These are phyloP conservation scores for Suhomyces guaymorum DNA, from an alignment of 1,139 yeast species.

Conservation along the genomic window DNA sequence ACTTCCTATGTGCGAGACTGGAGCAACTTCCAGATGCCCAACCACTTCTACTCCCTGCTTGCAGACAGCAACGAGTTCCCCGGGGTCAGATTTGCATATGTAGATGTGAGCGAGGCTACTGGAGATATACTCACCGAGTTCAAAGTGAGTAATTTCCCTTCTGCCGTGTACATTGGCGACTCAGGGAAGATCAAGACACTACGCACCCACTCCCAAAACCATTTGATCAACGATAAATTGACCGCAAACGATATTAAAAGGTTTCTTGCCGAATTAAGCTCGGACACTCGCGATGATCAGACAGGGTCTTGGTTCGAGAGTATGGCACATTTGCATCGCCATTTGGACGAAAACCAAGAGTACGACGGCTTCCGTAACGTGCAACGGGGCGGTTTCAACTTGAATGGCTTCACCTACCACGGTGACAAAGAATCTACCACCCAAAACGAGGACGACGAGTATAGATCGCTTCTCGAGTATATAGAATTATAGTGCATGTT, in stretches of 20 bases:
- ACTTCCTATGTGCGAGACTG: conserved; percentile 30
- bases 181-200: conserved; percentile 26
- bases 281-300: conserved; percentile 15
- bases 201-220: conserved; percentile 31
- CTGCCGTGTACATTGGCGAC: conserved; percentile 28
- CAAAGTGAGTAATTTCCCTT: conserved; percentile 38
- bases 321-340: conserved; percentile 15
- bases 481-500: conserved; percentile 18
- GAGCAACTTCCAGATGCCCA: conserved; percentile 33
- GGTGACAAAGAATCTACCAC: conserved; percentile 11
- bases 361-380: conserved; percentile 16
- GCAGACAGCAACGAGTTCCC: conserved; percentile 19
- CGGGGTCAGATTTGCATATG: conserved; percentile 25
- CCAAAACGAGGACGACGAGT: conserved; percentile 22
- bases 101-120: conserved; percentile 26
- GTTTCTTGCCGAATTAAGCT: conserved; percentile 25
- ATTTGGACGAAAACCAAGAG: conserved; percentile 13
- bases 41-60: conserved; percentile 37
- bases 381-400: conserved; percentile 24
- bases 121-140: conserved; percentile 25
- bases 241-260: conserved; percentile 20
- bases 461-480: conserved; percentile 21
- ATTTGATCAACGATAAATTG: conserved; percentile 22
- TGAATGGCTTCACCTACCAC: conserved; percentile 14
- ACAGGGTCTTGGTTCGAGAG: conserved; percentile 22